Evolutionary conservation across 441 rosid species (phyloP).

Genomic region (Brassica hybrid): DNA sequence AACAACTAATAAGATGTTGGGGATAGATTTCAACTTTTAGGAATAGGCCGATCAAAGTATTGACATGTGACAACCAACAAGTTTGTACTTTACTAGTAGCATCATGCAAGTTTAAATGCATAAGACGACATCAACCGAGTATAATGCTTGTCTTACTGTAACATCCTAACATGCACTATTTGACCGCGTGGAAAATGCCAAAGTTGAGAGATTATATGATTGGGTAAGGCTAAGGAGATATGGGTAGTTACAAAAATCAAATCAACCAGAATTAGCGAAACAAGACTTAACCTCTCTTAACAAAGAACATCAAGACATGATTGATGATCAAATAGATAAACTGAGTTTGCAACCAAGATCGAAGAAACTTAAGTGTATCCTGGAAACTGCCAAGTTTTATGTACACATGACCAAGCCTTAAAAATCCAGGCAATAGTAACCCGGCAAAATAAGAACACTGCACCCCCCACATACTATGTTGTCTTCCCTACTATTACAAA

Average conservation of each 20-base stretch:
- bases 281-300: background rate
- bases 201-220: background rate
- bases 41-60: background rate
- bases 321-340: background rate
- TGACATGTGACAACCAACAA: background rate
- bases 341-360: conserved; percentile 3
- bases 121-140: background rate
- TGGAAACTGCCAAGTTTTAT: conserved; percentile 18
- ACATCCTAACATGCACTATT: background rate
- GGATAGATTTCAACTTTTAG: background rate
- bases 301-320: background rate
- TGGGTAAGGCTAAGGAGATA: background rate
- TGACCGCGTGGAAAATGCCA: background rate
- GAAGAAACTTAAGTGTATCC: conserved; percentile 4
- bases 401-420: conserved; percentile 31
- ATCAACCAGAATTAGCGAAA: background rate
- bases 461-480: conserved; percentile 23
- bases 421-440: conserved; percentile 37
- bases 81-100: background rate
- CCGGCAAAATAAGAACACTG: conserved; percentile 37
- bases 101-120: background rate
- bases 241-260: background rate
- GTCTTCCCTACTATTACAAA: conserved; percentile 36
- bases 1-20: too few species aligned
- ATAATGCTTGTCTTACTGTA: background rate